Evolutionary conservation across 768 basidiomycete species (phyloP).

Genomic region (Favolaschia claudopus): DNA sequence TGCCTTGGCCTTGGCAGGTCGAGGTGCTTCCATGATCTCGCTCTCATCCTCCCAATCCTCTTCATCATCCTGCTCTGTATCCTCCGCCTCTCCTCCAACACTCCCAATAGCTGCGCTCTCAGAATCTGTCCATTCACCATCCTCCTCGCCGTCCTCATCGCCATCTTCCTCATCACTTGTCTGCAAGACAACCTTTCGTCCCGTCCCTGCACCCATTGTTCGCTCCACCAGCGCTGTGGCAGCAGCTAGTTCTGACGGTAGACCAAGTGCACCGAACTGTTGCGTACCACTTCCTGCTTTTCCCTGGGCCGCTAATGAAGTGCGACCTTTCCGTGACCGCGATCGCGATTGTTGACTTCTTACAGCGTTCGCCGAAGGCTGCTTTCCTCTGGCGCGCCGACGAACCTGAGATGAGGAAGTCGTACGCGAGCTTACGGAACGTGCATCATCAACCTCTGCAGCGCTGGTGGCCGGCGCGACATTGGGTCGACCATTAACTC

Average conservation of each 20-base stretch:
- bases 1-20: slow-evolving; percentile 8
- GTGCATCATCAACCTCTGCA: slow-evolving; percentile 9
- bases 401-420: slow-evolving; percentile 18
- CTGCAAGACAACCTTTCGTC: slow-evolving; percentile 5
- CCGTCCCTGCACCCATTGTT: slow-evolving; percentile 17
- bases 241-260: slow-evolving; percentile 18
- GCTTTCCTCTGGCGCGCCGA: not conserved
- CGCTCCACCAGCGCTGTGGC: slow-evolving; percentile 21
- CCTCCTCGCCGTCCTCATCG: slow-evolving; percentile 23
- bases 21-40: too few species aligned
- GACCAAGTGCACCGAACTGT: slow-evolving; percentile 5
- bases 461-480: too few species aligned
- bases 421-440: slow-evolving; percentile 21
- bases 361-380: not conserved
- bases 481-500: too few species aligned
- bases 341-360: slow-evolving; percentile 4
- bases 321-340: not conserved
- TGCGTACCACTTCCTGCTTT: not conserved
- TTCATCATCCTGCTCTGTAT: slow-evolving; percentile 21
- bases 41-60: slow-evolving; percentile 25
- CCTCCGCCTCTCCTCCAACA: slow-evolving; percentile 17
- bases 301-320: not conserved
- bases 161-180: slow-evolving; percentile 23
- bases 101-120: slow-evolving; percentile 6
- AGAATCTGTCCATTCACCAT: slow-evolving; percentile 5